Base-by-base conservation (phyloP, 2,329 filamentous ascomycete species). In the Trichophyton simii region DNA sequence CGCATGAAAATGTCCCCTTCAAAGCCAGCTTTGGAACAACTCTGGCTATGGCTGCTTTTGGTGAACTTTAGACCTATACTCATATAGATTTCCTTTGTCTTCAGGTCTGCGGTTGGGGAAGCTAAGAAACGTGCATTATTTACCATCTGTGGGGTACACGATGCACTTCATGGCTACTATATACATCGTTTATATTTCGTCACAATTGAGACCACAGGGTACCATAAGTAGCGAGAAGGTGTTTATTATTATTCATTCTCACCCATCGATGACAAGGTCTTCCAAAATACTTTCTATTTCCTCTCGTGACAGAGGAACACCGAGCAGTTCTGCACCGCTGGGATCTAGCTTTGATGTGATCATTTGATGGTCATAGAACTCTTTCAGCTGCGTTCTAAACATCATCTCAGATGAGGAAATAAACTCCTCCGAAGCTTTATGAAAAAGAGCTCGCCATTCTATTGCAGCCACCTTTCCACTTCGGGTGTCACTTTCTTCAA, bases 291-390 rank as follows among this genome's bases (percentile, higher is more conserved):
- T 86, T 73, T 96, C 92, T 70, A 97, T 79, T 75, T 99, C 94
- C 65, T 95, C 91, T 67, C 86, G 87, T 50, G 86, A 81, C 70
- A 97, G 90, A 0, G 94, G 94, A 13, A 96, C 83, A 66, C 88
- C 87, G 55, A 99, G 74, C 59, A 94, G 78, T 72, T 97, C 94
- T 1, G 87, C 91, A 2, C 94, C 94, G 61, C 91, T 78, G 0
- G 83, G 82, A 72, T 99, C 92, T 70, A 92, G 92, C 64, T 86
- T 84, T 64, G 88, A 95, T 61, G 89, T 89, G 65, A 99, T 88
- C 85, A 99, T 97, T 70, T 96, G 90, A 77, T 99, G 94, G 69
- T 99, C 94, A 71, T 96, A 90, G 73, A 99, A 94, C 82, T 99
- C 94, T 76, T 97, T 97, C 65, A 99, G 75, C 71, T 99, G 73